Evolutionary conservation across 129 eudicot genomes (phyloP), one percentile per base, ranked within the genome.

Genomic region (Artemisia tridentata): DNA sequence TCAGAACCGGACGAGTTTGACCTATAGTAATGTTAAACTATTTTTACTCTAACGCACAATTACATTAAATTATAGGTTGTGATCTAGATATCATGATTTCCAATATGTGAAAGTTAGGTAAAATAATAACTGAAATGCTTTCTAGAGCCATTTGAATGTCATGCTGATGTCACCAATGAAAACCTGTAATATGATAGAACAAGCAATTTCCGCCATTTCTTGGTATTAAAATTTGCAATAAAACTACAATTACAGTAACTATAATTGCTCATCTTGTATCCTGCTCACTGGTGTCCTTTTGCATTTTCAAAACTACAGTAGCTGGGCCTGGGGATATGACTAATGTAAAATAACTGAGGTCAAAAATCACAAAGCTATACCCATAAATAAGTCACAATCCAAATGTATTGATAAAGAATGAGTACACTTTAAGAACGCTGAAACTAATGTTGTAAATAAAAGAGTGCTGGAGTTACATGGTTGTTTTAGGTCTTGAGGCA

Each of bases 401-500:
- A 31, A 68, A 68, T 51, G 48, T 25, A 31, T 23, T 27, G 59
- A 50, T 34, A 34, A 48, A 41, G 11, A 34, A 58, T 15, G 45
- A 7, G 10, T 38, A 71, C 29, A 15, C 50, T 10, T 46, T 59
- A 11, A 71, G 3, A 59, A 72, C 31, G 25, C 18, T 61, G 59
- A 68, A 75, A 46, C 31, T 3, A 47, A 56, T 27, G 61, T 49
- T 5, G 58, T 56, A 7, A 60, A 71, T 15, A 45, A 71, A 61
- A 62, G 8, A 52, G 46, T 56, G 8, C 55, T 3, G 56, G 68
- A 27, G 34, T 74, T 54, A 21, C 68, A 63, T 20, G 67, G 57
- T 61, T 62, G 27, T 63, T 48, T 68, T 10, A 79, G 67, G 38
- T 61, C 48, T 29, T 80, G 57, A 18, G 75, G 80, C 48, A 74